These are phyloP conservation scores for Diaporthe vaccinii DNA, from an alignment of 2,329 filamentous ascomycete species.

Conservation along the genomic window DNA sequence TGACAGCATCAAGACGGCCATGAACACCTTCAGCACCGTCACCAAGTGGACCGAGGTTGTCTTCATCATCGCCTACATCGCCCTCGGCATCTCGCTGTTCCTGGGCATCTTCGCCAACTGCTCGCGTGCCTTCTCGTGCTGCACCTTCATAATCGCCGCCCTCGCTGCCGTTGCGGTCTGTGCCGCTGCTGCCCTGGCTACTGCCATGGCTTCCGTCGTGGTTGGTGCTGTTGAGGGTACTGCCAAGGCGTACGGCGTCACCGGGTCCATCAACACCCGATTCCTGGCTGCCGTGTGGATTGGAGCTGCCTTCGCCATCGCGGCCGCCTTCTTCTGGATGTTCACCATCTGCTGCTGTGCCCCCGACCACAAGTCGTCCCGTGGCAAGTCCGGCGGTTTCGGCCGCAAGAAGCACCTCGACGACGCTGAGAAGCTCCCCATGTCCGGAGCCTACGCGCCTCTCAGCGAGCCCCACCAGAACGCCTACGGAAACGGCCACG, in stretches of 20 bases:
- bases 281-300: conserved; percentile 85
- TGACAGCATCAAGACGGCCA: conserved; percentile 72
- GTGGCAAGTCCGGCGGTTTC: conserved; percentile 43
- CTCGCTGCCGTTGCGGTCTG: conserved; percentile 69
- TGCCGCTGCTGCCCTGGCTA: conserved; percentile 79
- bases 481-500: conserved; percentile 9
- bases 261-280: conserved; percentile 73
- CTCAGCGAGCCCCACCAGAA: conserved; percentile 55
- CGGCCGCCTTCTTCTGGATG: conserved; percentile 88
- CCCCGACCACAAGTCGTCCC: conserved; percentile 62
- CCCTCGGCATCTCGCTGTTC: conserved; percentile 79
- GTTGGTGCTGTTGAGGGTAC: conserved; percentile 76
- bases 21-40: conserved; percentile 81
- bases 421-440: conserved; percentile 61
- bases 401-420: conserved; percentile 48
- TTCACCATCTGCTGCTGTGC: conserved; percentile 93
- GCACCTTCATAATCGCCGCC: conserved; percentile 82
- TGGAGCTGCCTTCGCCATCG: conserved; percentile 81
- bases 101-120: conserved; percentile 87
- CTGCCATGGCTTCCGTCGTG: conserved; percentile 79
- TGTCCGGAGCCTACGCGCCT: conserved; percentile 61
- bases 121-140: conserved; percentile 83
- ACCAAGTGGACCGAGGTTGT: conserved; percentile 87
- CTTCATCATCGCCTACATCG: conserved; percentile 80
- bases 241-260: conserved; percentile 79